Evolutionary conservation across 495 filamentous ascomycete species (phyloP).

Genomic region (Extremus antarcticus): DNA sequence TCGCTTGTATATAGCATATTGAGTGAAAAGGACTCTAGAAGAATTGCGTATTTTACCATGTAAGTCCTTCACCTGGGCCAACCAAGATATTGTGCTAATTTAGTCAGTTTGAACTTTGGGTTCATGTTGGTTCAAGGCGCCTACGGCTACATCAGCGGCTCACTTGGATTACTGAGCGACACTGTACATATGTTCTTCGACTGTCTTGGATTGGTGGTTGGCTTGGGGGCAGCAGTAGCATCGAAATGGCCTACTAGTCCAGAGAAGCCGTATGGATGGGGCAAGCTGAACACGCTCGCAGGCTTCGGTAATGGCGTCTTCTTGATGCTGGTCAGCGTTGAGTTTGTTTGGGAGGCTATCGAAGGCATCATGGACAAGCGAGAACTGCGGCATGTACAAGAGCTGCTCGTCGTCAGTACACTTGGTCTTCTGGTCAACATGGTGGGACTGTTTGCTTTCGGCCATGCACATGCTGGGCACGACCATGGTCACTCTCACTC

Average conservation of each 20-base stretch:
- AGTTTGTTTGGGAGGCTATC: constrained; percentile 91
- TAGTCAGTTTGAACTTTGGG: constrained; percentile 67
- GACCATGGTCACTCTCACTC: constrained; percentile 44
- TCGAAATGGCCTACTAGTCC: constrained; percentile 90
- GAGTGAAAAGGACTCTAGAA: constrained; percentile 81
- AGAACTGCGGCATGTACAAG: constrained; percentile 70
- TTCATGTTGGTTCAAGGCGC: constrained; percentile 95
- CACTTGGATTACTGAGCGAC: constrained; percentile 86
- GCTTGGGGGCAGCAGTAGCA: constrained; percentile 89
- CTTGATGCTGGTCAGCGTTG: constrained; percentile 88
- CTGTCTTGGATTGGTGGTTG: constrained; percentile 83
- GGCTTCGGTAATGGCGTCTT: constrained; percentile 97
- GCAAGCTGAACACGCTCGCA: constrained; percentile 91
- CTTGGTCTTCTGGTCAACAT: constrained; percentile 82
- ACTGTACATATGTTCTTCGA: constrained; percentile 99
- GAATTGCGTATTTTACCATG: constrained; percentile 97
- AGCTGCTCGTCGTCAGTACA: constrained; percentile 77
- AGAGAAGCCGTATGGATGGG: constrained; percentile 87
- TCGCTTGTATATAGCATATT: constrained; percentile 77
- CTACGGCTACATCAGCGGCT: constrained; percentile 87
- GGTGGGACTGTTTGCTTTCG: constrained; percentile 81
- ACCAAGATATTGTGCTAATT: neutral
- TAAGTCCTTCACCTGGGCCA: constrained; percentile 38
- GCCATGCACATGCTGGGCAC: constrained; percentile 49
- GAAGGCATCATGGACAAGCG: constrained; percentile 73